Percentiles rank a stretch among this genome's conserved stretches.
phyloP scores from a whole-genome alignment of 345 rosid species.

The Atalantia buxifolia region DNA sequence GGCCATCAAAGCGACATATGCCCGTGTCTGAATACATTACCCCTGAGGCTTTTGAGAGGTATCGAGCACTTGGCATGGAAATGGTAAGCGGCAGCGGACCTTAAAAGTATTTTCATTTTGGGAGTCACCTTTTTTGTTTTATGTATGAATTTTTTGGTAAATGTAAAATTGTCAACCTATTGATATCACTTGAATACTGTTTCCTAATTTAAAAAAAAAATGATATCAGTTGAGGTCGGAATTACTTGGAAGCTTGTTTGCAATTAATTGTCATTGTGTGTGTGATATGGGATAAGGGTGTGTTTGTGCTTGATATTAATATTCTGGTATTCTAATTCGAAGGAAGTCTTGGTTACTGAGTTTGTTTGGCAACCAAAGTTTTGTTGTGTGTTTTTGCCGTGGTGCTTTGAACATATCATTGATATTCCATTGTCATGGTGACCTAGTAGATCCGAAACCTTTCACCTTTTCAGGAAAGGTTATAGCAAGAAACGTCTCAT shows the following conservation, averaged over 20 bases:
- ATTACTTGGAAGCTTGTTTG: too few relatives aligned
- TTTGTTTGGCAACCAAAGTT: background rate
- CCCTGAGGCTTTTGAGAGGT: slow-evolving; percentile 90
- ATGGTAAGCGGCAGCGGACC: slow-evolving; percentile 55
- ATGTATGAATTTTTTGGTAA: background rate
- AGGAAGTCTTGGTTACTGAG: background rate
- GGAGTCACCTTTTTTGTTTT: background rate
- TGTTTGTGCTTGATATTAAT: too few relatives aligned
- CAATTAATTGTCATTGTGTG: too few relatives aligned
- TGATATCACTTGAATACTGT: too few relatives aligned
- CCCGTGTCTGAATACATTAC: slow-evolving; percentile 92
- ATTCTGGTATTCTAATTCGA: too few relatives aligned
- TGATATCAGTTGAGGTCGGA: too few relatives aligned
- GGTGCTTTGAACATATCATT: background rate
- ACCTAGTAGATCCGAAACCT: background rate
- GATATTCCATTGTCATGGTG: background rate
- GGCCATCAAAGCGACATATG: slow-evolving; percentile 98
- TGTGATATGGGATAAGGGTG: too few relatives aligned
- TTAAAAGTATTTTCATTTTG: background rate
- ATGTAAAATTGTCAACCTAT: background rate
- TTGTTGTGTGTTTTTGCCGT: background rate
- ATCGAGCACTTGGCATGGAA: slow-evolving; percentile 81
- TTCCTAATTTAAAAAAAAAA: too few relatives aligned
- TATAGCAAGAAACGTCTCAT: background rate
- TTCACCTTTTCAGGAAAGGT: background rate